A percentile compares a stretch with the other conserved stretches of the same genome.
Evolutionary conservation across 495 filamentous ascomycete genomes (phyloP).

Genomic region (Lepidopterella palustris): DNA sequence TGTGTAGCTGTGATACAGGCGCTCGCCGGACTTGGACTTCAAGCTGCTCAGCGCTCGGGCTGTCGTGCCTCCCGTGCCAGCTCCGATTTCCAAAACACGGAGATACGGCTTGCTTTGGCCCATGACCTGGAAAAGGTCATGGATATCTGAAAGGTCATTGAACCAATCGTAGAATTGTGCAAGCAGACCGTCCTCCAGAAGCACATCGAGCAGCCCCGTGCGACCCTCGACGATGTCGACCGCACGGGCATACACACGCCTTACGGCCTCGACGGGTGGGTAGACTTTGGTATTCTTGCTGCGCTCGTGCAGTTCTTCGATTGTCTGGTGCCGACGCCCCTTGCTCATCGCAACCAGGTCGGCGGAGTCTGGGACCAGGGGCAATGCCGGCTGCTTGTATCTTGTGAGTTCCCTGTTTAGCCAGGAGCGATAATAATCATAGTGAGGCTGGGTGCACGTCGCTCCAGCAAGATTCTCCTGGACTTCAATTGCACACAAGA

Average conservation of each 20-base stretch:
- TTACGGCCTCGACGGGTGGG: not conserved
- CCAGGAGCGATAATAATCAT: not conserved
- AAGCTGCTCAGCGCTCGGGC: not conserved
- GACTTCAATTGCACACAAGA: not conserved
- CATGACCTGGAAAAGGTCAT: not conserved
- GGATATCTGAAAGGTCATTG: not conserved
- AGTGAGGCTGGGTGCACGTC: not conserved
- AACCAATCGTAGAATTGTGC: not conserved
- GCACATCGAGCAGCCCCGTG: not conserved
- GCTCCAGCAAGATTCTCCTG: not conserved
- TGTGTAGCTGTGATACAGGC: not conserved
- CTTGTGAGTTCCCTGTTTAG: not conserved
- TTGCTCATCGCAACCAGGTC: not conserved
- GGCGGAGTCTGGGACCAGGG: not conserved
- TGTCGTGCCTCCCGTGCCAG: not conserved
- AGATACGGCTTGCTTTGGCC: not conserved
- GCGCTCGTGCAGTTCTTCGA: not conserved
- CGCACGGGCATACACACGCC: not conserved
- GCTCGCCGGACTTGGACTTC: not conserved
- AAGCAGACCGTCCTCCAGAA: not conserved
- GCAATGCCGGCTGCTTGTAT: not conserved
- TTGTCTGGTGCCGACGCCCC: not conserved
- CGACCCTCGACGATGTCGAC: not conserved
- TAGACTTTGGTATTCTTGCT: not conserved
- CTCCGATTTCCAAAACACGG: conserved; percentile 4